A percentile compares a stretch with the other conserved stretches of the same genome.
Evolutionary conservation across 2,329 filamentous ascomycete species (phyloP).

Genomic region (Colletotrichum sp.): DNA sequence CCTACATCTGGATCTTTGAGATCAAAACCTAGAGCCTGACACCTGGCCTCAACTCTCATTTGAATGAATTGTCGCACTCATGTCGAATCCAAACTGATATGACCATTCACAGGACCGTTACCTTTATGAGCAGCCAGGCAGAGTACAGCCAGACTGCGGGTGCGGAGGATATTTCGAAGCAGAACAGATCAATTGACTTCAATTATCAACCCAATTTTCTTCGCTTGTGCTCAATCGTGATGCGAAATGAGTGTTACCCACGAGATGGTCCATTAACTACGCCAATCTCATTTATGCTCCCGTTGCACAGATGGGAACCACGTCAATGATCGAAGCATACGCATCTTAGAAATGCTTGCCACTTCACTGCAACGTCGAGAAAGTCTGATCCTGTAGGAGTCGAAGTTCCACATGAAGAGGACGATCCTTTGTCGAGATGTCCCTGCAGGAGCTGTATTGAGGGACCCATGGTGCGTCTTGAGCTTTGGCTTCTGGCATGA

Average conservation of each 20-base stretch:
- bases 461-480: fast-evolving
- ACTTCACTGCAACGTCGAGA: not conserved
- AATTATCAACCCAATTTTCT: not conserved
- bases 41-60: not conserved
- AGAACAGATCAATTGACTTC: not conserved
- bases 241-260: not conserved
- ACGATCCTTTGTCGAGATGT: not conserved
- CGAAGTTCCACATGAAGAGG: not conserved
- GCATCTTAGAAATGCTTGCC: not conserved
- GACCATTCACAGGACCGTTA: not conserved
- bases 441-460: not conserved
- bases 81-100: not conserved
- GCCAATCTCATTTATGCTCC: not conserved
- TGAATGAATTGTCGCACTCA: not conserved
- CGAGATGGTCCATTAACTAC: not conserved
- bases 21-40: not conserved
- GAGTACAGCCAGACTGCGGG: not conserved
- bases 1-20: not conserved
- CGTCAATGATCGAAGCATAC: not conserved
- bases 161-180: not conserved
- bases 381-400: not conserved
- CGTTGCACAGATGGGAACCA: not conserved
- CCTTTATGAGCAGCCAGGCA: not conserved
- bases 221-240: not conserved
- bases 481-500: not conserved